phyloP scores from a whole-genome alignment of 169 alveolate genomes.

The Plasmodium fragile region DNA sequence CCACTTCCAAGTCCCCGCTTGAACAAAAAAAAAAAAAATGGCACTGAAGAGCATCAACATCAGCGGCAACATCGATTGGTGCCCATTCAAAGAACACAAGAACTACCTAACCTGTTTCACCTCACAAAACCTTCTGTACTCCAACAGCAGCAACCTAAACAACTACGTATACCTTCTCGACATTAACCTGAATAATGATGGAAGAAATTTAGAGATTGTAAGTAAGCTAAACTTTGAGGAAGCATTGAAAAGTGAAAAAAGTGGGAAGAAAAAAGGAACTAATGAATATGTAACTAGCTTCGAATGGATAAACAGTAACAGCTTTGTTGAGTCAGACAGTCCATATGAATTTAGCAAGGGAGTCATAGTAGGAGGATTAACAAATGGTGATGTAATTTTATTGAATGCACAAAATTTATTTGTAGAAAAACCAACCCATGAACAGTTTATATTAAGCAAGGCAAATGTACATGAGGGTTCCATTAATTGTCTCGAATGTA shows the following conservation, averaged over 20 bases:
- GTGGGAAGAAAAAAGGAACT: background rate
- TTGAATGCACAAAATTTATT: slow-evolving; percentile 51
- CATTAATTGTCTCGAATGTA: slow-evolving; percentile 79
- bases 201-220: slow-evolving; percentile 48
- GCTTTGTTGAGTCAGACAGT: slow-evolving; percentile 36
- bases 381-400: slow-evolving; percentile 69
- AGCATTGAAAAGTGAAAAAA: slow-evolving; percentile 21
- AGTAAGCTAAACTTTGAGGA: slow-evolving; percentile 69
- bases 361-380: slow-evolving; percentile 61
- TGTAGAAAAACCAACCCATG: slow-evolving; percentile 14
- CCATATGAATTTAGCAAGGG: slow-evolving; percentile 51
- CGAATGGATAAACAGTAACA: slow-evolving; percentile 63
- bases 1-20: background rate
- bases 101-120: slow-evolving; percentile 59
- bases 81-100: slow-evolving; percentile 74
- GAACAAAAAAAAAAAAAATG: background rate
- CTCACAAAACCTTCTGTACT: slow-evolving; percentile 61
- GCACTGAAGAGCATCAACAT: slow-evolving; percentile 73
- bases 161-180: slow-evolving; percentile 65
- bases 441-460: slow-evolving; percentile 59
- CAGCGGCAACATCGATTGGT: slow-evolving; percentile 75
- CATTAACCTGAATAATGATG: slow-evolving; percentile 54
- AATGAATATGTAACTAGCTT: slow-evolving; percentile 69
- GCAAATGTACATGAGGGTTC: slow-evolving; percentile 67
- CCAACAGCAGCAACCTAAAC: slow-evolving; percentile 28